A percentile compares a stretch with the other conserved stretches of the same genome.
phyloP scores from a whole-genome alignment of 2,329 filamentous ascomycete species.

The Neonectria ditissima region DNA sequence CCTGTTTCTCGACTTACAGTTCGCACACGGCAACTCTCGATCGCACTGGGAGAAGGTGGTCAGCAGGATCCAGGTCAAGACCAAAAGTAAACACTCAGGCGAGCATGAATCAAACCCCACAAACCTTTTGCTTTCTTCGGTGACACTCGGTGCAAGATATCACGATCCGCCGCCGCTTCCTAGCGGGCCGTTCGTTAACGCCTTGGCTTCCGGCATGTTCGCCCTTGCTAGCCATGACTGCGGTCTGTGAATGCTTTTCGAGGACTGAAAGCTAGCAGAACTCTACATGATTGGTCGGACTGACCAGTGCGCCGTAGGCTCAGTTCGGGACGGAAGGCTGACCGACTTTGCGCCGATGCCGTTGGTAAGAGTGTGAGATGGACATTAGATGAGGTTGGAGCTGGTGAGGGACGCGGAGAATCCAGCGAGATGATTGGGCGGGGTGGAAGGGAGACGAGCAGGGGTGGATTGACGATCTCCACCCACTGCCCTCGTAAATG shows the following conservation, averaged over 20 bases:
- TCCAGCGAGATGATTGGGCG: conserved; percentile 21
- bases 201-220: conserved; percentile 19
- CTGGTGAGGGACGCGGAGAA: conserved; percentile 15
- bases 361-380: conserved; percentile 13
- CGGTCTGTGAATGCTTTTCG: neutral
- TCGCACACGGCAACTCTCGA: conserved; percentile 68
- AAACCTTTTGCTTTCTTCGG: conserved; percentile 71
- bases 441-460: conserved; percentile 3
- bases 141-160: conserved; percentile 75
- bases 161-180: conserved; percentile 70
- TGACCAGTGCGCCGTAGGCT: neutral
- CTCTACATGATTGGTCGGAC: neutral
- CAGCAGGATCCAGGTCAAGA: conserved; percentile 1
- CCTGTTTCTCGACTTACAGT: conserved; percentile 69
- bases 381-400: conserved; percentile 9
- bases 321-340: neutral
- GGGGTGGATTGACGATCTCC: neutral
- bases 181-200: conserved; percentile 52
- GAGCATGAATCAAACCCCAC: conserved; percentile 1
- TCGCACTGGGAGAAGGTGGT: conserved; percentile 61
- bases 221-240: conserved; percentile 24
- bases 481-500: no score
- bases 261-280: neutral
- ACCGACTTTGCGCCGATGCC: neutral
- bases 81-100: neutral